Base-by-base conservation (phyloP, 1,284 basidiomycete genomes). In the Gymnopus androsaceus region DNA sequence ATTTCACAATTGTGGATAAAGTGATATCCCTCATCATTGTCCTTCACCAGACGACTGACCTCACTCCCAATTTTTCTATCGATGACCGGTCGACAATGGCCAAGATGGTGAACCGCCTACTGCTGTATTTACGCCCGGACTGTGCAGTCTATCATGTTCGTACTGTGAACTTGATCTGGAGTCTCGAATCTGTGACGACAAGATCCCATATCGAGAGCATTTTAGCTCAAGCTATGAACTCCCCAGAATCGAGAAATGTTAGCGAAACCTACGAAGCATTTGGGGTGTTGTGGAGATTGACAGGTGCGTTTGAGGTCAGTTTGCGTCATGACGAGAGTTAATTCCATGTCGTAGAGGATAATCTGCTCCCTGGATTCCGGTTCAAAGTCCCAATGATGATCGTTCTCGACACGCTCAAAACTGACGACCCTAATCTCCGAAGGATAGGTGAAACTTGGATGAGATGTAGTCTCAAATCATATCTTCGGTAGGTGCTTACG, bases 361-460 rank as follows among this genome's bases (percentile, higher is more conserved):
- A 80, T 49, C 73, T 86, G 55, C 73, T 89, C 0, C 94, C 93
- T 33, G 94, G 94, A 0, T 88, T 91, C 65, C 79, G 81, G 28
- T 85, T 96, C 65, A 88, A 88, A 63, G 78, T 90, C 0, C 95
- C 95, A 0, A 82, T 98, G 81, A 87, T 95, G 76, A 83, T 89
- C 47, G 84, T 97, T 12, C 73, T 99, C 38, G 94, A 97, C 66
- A 85, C 87, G 0, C 72, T 98, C 36, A 88, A 87, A 64, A 86
- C 79, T 51, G 84, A 87, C 17, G 86, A 94, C 64, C 88, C 92
- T 1, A 75, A 76, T 55, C 70, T 90, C 15, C 85, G 88, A 28
- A 81, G 93, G 7, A 78, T 90, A 34, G 91, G 90, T 5, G 95
- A 97, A 69, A 94, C 94, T 0, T 98, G 95, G 95, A 94, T 98